Evolutionary conservation across 345 rosid species (phyloP).

Genomic region (Camelina neglecta): DNA sequence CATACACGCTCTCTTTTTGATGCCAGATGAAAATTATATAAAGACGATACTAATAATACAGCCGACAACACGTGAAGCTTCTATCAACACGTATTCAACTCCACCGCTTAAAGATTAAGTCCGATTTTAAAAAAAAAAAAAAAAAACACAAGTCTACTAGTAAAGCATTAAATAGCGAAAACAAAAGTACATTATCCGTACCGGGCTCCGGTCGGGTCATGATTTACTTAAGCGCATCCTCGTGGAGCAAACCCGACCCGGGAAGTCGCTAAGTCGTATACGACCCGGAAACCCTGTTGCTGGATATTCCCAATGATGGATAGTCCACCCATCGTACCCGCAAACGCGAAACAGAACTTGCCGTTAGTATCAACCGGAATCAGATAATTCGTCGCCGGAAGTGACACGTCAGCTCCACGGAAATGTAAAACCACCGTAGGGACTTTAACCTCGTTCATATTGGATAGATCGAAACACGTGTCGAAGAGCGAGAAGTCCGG

Average conservation of each 20-base stretch:
- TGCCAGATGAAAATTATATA: slow-evolving; percentile 1
- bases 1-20: neutral
- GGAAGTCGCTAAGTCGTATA: slow-evolving; percentile 69
- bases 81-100: slow-evolving; percentile 43
- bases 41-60: slow-evolving; percentile 33
- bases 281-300: slow-evolving; percentile 96
- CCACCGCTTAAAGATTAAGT: slow-evolving; percentile 43
- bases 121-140: neutral
- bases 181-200: slow-evolving; percentile 41
- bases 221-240: slow-evolving; percentile 63
- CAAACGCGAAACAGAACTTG: slow-evolving; percentile 92
- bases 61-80: slow-evolving; percentile 50
- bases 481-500: slow-evolving; percentile 70
- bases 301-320: slow-evolving; percentile 94
- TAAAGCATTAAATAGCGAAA: neutral
- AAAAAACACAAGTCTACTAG: slow-evolving; percentile 32
- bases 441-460: slow-evolving; percentile 65
- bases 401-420: slow-evolving; percentile 71
- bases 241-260: slow-evolving; percentile 89
- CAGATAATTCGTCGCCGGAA: slow-evolving; percentile 89
- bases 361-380: slow-evolving; percentile 80
- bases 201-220: slow-evolving; percentile 26
- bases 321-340: slow-evolving; percentile 83
- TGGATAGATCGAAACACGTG: slow-evolving; percentile 81
- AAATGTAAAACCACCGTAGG: slow-evolving; percentile 79